Percentiles rank a stretch among this genome's conserved stretches.
Evolutionary conservation across 2,329 filamentous ascomycete species (phyloP).

Genomic region (Clonostachys solani): DNA sequence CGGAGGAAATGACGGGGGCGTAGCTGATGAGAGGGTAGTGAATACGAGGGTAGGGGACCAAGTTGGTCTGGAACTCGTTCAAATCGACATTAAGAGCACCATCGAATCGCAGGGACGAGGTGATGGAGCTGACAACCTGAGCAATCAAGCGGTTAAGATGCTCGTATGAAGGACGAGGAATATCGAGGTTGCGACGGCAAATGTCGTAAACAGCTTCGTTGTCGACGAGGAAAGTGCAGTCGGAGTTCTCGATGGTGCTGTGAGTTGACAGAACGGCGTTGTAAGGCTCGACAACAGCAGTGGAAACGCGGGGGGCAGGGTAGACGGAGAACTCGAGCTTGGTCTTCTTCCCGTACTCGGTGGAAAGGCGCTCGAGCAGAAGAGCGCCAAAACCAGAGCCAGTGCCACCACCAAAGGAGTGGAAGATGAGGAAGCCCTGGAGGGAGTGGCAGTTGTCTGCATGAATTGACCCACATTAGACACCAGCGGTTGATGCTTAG

Average conservation of each 20-base stretch:
- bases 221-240: slow-evolving; percentile 74
- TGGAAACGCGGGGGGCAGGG: slow-evolving; percentile 65
- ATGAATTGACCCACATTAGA: neutral
- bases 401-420: slow-evolving; percentile 70
- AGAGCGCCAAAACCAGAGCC: slow-evolving; percentile 71
- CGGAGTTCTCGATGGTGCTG: slow-evolving; percentile 74
- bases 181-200: slow-evolving; percentile 67
- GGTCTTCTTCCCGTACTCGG: slow-evolving; percentile 72
- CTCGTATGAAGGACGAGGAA: slow-evolving; percentile 65
- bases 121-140: slow-evolving; percentile 72
- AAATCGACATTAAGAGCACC: slow-evolving; percentile 70
- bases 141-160: slow-evolving; percentile 71
- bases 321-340: slow-evolving; percentile 74
- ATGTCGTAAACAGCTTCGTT: slow-evolving; percentile 75
- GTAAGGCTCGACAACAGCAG: slow-evolving; percentile 70
- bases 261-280: slow-evolving; percentile 71
- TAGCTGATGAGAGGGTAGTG: slow-evolving; percentile 73
- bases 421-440: slow-evolving; percentile 71
- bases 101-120: slow-evolving; percentile 67
- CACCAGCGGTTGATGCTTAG: neutral
- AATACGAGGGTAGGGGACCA: slow-evolving; percentile 70
- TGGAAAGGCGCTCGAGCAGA: slow-evolving; percentile 67
- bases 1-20: slow-evolving; percentile 65
- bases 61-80: slow-evolving; percentile 75
- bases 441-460: slow-evolving; percentile 69